Evolutionary conservation across 2,329 filamentous ascomycete genomes (phyloP).

Genomic region (Diaporthe sp.): DNA sequence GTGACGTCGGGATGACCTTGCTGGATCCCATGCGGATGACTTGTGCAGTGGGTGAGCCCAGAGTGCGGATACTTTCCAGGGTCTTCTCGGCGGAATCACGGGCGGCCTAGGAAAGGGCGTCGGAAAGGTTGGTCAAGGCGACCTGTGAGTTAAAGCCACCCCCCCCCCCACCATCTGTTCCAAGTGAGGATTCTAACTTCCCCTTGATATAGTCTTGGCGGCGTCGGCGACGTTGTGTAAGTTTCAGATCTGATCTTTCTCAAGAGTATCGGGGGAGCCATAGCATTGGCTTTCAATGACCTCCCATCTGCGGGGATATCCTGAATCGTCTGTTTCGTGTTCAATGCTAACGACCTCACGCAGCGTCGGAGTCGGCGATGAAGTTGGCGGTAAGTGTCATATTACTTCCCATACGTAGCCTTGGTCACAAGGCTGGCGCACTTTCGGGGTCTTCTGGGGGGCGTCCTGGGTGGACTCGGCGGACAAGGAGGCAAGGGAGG

Average conservation of each 20-base stretch:
- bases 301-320: not conserved
- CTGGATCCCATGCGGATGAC: not conserved
- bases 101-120: constrained; percentile 34
- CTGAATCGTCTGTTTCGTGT: rapidly evolving
- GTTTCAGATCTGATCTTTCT: not conserved
- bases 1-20: not conserved
- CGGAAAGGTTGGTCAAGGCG: constrained; percentile 33
- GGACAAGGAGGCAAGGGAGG: constrained; percentile 29
- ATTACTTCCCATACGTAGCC: no score
- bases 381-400: constrained; percentile 28
- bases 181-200: no score
- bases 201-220: constrained; percentile 22
- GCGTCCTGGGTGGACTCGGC: constrained; percentile 31
- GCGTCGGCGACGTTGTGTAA: constrained; percentile 34
- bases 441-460: constrained; percentile 33
- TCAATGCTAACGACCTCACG: not conserved
- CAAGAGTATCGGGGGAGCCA: no score
- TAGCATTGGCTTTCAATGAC: no score
- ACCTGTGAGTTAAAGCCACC: not conserved
- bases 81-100: constrained; percentile 2
- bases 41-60: not conserved
- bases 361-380: constrained; percentile 32
- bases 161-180: no score
- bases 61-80: not conserved
- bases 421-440: not conserved